phyloP scores from a whole-genome alignment of 768 basidiomycete genomes.

The Mycena polygramma region DNA sequence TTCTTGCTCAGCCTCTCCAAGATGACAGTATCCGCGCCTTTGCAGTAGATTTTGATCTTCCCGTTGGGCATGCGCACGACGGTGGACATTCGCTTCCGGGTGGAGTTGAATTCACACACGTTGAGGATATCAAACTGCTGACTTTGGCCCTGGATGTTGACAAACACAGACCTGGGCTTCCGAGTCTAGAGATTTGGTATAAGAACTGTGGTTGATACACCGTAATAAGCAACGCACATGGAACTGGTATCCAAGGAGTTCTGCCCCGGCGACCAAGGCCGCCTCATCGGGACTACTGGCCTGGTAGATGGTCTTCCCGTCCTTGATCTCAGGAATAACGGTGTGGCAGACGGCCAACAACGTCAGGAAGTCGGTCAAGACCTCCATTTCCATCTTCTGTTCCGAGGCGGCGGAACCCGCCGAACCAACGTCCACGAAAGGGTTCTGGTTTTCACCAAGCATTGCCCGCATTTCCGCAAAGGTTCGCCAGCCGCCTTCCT shows the following conservation, averaged over 20 bases:
- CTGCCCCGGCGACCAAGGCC: slow-evolving; percentile 94
- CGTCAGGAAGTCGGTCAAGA: slow-evolving; percentile 80
- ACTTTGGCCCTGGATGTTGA: slow-evolving; percentile 78
- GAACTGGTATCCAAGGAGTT: slow-evolving; percentile 92
- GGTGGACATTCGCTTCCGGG: slow-evolving; percentile 98
- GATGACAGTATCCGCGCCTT: slow-evolving; percentile 98
- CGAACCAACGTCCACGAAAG: slow-evolving; percentile 65
- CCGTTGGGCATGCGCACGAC: slow-evolving; percentile 90
- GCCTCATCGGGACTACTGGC: slow-evolving; percentile 99
- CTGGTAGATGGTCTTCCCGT: slow-evolving; percentile 94
- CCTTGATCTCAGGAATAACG: slow-evolving; percentile 92
- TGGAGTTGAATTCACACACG: slow-evolving; percentile 99
- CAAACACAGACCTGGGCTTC: slow-evolving; percentile 96
- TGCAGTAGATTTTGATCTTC: slow-evolving; percentile 94
- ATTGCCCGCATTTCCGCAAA: slow-evolving; percentile 79
- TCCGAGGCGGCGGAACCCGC: slow-evolving; percentile 48
- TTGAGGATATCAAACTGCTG: slow-evolving; percentile 94
- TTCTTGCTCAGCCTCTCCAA: slow-evolving; percentile 90
- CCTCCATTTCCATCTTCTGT: slow-evolving; percentile 60
- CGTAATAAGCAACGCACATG: slow-evolving; percentile 69
- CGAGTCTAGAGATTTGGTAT: slow-evolving; percentile 71
- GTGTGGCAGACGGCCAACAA: slow-evolving; percentile 97
- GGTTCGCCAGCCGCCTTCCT: slow-evolving; percentile 77
- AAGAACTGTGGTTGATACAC: slow-evolving; percentile 11
- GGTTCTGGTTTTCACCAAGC: slow-evolving; percentile 67